Evolutionary conservation across 805 yeast species (phyloP).

Genomic region (Suhomyces kilbournensis): DNA sequence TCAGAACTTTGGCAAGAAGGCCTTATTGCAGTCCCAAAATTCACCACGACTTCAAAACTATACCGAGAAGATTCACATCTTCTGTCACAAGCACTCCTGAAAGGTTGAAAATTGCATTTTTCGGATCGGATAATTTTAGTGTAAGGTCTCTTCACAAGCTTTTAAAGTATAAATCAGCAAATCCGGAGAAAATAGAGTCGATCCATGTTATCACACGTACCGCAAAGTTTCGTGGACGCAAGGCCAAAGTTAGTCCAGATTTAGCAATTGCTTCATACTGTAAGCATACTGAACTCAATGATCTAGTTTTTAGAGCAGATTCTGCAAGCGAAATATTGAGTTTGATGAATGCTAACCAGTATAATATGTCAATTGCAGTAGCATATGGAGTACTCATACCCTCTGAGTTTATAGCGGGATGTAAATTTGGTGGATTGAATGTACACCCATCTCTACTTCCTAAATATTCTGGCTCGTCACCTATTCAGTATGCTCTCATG

Average conservation of each 20-base stretch:
- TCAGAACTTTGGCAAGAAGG: background rate
- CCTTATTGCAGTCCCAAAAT: background rate
- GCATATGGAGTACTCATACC: conserved; percentile 89
- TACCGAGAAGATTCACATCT: background rate
- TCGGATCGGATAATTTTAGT: conserved; percentile 77
- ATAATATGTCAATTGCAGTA: conserved; percentile 80
- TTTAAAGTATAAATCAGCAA: conserved; percentile 19
- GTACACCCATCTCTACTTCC: conserved; percentile 94
- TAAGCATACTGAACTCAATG: background rate
- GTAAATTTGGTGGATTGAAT: conserved; percentile 71
- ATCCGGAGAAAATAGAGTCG: conserved; percentile 21
- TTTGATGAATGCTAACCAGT: conserved; percentile 22
- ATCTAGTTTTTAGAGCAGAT: conserved; percentile 50
- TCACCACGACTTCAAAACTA: background rate
- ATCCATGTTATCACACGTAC: conserved; percentile 64
- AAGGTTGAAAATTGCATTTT: conserved; percentile 50
- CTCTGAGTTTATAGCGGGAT: conserved; percentile 42
- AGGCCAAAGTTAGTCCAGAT: conserved; percentile 42
- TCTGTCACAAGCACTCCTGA: background rate
- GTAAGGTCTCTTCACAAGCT: conserved; percentile 46
- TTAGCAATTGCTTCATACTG: conserved; percentile 49
- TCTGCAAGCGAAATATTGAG: conserved; percentile 35
- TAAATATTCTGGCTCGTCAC: conserved; percentile 80
- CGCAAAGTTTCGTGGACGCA: conserved; percentile 65
- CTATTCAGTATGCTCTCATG: conserved; percentile 75